Percentiles rank a stretch among this genome's conserved stretches.
Evolutionary conservation across 2,329 filamentous ascomycete species (phyloP).

Genomic region (Trichoderma sp.): DNA sequence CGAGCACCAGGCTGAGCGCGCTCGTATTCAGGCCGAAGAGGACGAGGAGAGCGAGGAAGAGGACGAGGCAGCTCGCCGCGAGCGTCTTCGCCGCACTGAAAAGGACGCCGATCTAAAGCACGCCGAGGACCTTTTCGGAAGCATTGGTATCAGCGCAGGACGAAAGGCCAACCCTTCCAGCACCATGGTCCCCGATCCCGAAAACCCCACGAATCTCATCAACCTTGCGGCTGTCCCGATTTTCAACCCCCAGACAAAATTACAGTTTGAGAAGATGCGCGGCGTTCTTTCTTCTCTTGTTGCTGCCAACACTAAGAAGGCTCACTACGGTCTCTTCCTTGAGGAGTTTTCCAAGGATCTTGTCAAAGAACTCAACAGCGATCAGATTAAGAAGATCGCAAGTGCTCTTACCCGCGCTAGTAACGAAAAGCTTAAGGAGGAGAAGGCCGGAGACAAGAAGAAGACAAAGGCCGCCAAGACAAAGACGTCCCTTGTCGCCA

Average conservation of each 20-base stretch:
- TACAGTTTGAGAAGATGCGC: slow-evolving; percentile 80
- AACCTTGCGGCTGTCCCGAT: slow-evolving; percentile 80
- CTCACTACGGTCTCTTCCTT: slow-evolving; percentile 86
- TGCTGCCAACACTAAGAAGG: slow-evolving; percentile 76
- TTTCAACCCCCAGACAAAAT: slow-evolving; percentile 87
- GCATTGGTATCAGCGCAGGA: slow-evolving; percentile 66
- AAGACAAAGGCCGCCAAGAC: slow-evolving; percentile 97
- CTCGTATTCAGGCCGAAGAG: slow-evolving; percentile 55
- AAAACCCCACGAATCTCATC: slow-evolving; percentile 76
- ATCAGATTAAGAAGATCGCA: slow-evolving; percentile 95
- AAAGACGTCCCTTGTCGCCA: slow-evolving; percentile 79
- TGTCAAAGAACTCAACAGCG: slow-evolving; percentile 82
- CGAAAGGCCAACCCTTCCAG: slow-evolving; percentile 70
- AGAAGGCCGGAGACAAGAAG: slow-evolving; percentile 91
- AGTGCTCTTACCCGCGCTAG: slow-evolving; percentile 84
- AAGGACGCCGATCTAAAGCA: slow-evolving; percentile 87
- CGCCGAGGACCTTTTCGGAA: slow-evolving; percentile 87
- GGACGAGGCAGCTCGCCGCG: slow-evolving; percentile 71
- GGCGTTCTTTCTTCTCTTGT: slow-evolving; percentile 80
- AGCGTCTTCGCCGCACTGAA: slow-evolving; percentile 77
- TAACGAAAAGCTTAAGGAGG: slow-evolving; percentile 99
- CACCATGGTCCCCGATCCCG: slow-evolving; percentile 69
- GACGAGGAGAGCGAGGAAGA: slow-evolving; percentile 70
- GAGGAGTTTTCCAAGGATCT: slow-evolving; percentile 90
- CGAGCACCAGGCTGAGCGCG: slow-evolving; percentile 69